Percentiles rank a stretch among this genome's conserved stretches.
Conservation (phyloP, 345 rosid genomes). For the Leavenworthia alabamica region DNA sequence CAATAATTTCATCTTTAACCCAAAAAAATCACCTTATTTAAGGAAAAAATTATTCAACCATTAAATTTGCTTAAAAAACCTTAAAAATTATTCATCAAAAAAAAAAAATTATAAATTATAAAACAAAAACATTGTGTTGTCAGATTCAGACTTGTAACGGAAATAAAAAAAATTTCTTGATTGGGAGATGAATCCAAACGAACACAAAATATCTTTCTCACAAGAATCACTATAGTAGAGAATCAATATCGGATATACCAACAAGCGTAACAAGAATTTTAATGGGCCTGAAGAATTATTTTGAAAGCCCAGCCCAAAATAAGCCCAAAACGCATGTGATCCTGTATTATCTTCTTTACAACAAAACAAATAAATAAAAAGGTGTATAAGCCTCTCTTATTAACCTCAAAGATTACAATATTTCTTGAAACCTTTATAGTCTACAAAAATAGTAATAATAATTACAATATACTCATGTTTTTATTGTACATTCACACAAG, state of each 20-base stretch:
- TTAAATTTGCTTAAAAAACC: not conserved
- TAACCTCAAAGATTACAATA: constrained; percentile 24
- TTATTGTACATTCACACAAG: constrained; percentile 10
- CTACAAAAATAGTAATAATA: constrained; percentile 3
- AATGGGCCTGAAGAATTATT: no score
- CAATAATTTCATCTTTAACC: constrained; percentile 8
- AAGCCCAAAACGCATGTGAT: no score
- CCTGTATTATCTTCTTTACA: no score
- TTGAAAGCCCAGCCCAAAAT: no score
- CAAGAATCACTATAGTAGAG: not conserved
- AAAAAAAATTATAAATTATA: not conserved
- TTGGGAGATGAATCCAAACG: not conserved
- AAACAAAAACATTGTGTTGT: not conserved
- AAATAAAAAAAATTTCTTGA: not conserved
- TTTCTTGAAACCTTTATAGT: not conserved
- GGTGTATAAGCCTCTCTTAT: constrained; percentile 6
- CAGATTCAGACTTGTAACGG: not conserved
- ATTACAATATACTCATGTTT: constrained; percentile 11
- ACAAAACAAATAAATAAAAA: no score
- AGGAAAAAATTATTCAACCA: not conserved
- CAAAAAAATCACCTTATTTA: not conserved
- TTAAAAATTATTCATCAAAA: not conserved
- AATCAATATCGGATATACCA: constrained; percentile 11
- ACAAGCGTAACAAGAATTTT: no score
- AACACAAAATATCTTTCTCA: not conserved